Conservation (phyloP, 192 early-diverging fungal genomes). For the Coemansia brasiliensis region DNA sequence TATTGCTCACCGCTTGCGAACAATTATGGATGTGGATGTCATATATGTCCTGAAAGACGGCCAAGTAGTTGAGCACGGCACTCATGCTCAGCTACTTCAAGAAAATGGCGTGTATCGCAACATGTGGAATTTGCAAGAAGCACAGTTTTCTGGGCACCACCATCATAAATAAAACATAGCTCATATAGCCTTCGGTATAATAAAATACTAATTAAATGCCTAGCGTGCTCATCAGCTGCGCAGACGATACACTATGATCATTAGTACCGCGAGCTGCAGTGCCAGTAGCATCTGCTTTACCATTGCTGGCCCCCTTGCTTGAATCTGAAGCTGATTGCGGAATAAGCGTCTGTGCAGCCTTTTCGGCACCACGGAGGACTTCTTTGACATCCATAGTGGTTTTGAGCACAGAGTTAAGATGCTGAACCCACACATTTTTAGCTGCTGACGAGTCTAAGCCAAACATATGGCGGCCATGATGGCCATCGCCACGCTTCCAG, state of each 20-base stretch:
- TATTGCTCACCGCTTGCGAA: constrained; percentile 91
- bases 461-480: constrained; percentile 47
- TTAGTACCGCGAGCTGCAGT: constrained; percentile 9
- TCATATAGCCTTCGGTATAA: background rate
- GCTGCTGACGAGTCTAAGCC: constrained; percentile 48
- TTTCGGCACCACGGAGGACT: constrained; percentile 26
- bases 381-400: constrained; percentile 17
- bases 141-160: constrained; percentile 15
- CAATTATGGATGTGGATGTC: constrained; percentile 86
- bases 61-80: constrained; percentile 79
- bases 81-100: constrained; percentile 73
- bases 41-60: constrained; percentile 92
- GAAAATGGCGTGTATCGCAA: constrained; percentile 74
- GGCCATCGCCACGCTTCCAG: constrained; percentile 34
- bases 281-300: background rate
- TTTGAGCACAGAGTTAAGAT: constrained; percentile 31
- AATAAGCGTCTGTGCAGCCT: constrained; percentile 35
- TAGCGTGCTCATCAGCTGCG: constrained; percentile 36
- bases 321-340: constrained; percentile 1
- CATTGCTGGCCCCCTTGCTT: constrained; percentile 7
- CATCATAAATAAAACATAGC: background rate
- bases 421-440: constrained; percentile 40
- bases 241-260: constrained; percentile 27
- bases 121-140: constrained; percentile 78
- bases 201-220: background rate